These are phyloP conservation scores for Emmonsia crescens DNA, from an alignment of 2,329 filamentous ascomycete genomes.

Conservation along the genomic window DNA sequence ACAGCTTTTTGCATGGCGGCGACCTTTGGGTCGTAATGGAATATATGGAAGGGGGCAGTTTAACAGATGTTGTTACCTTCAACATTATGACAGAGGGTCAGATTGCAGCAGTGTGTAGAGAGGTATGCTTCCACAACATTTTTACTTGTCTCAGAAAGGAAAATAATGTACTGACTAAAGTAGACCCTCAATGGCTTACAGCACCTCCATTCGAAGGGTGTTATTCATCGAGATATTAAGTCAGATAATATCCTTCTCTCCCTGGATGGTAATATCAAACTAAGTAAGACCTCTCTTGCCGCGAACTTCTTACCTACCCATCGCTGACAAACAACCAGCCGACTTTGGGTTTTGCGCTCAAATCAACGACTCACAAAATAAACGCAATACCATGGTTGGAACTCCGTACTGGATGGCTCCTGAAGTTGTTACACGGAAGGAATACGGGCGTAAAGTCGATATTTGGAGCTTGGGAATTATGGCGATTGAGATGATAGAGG, in stretches of 20 bases:
- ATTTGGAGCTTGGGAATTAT: slow-evolving; percentile 99
- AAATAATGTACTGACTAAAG: neutral
- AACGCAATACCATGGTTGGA: slow-evolving; percentile 97
- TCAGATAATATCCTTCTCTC: slow-evolving; percentile 95
- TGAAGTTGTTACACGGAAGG: slow-evolving; percentile 92
- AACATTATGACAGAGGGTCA: slow-evolving; percentile 99
- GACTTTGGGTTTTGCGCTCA: slow-evolving; percentile 99
- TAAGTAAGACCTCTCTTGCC: slow-evolving; percentile 53
- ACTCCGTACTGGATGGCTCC: slow-evolving; percentile 99
- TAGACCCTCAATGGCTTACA: slow-evolving; percentile 79
- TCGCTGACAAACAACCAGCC: slow-evolving; percentile 41
- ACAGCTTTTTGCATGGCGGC: slow-evolving; percentile 80
- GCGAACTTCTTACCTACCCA: slow-evolving; percentile 19
- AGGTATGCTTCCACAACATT: slow-evolving; percentile 41
- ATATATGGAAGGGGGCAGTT: slow-evolving; percentile 95
- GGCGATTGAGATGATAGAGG: slow-evolving; percentile 99
- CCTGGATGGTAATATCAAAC: slow-evolving; percentile 89
- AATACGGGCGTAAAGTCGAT: slow-evolving; percentile 96
- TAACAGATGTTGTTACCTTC: slow-evolving; percentile 97
- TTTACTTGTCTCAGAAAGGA: slow-evolving; percentile 11
- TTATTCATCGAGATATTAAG: slow-evolving; percentile 98
- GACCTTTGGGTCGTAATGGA: slow-evolving; percentile 99
- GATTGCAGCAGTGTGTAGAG: slow-evolving; percentile 88
- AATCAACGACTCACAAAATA: slow-evolving; percentile 93
- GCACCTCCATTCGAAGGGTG: slow-evolving; percentile 92